A percentile compares a stretch with the other conserved stretches of the same genome.
Evolutionary conservation across 2,329 filamentous ascomycete genomes (phyloP).

Genomic region (Claviceps capensis): DNA sequence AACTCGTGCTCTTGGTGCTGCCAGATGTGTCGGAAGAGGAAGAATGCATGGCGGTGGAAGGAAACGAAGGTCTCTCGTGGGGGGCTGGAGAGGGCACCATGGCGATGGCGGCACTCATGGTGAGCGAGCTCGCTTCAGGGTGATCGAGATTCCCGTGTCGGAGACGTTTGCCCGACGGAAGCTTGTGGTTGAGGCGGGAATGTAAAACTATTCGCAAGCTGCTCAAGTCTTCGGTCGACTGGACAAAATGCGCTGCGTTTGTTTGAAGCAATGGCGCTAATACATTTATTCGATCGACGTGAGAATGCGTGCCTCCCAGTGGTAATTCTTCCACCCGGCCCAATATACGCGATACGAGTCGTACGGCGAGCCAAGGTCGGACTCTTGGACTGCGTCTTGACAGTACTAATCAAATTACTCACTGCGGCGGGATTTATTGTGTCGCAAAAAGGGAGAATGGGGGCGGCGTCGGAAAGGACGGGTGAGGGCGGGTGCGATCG

Average conservation of each 20-base stretch:
- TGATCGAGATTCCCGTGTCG: background rate
- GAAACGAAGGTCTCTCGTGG: slow-evolving; percentile 47
- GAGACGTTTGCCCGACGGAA: background rate
- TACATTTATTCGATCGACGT: no score
- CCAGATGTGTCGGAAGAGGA: slow-evolving; percentile 1
- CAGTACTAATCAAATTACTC: no score
- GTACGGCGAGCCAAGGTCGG: background rate
- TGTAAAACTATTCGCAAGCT: background rate
- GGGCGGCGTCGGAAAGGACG: background rate
- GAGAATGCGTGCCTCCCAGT: background rate
- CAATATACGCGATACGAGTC: background rate
- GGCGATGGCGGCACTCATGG: slow-evolving; percentile 54
- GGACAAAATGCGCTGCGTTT: background rate
- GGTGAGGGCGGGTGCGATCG: background rate
- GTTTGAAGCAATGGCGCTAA: no score
- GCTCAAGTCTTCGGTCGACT: background rate
- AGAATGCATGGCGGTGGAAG: slow-evolving; percentile 26
- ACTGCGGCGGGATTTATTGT: no score
- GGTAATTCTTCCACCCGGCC: background rate
- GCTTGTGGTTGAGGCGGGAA: background rate
- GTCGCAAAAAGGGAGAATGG: background rate
- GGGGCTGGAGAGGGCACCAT: slow-evolving; percentile 57
- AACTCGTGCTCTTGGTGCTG: slow-evolving; percentile 1
- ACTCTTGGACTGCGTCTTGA: background rate
- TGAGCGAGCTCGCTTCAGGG: slow-evolving; percentile 15